A percentile compares a stretch with the other conserved stretches of the same genome.
phyloP scores from a whole-genome alignment of 768 basidiomycete species.

The Leccinum subtestaceum region DNA sequence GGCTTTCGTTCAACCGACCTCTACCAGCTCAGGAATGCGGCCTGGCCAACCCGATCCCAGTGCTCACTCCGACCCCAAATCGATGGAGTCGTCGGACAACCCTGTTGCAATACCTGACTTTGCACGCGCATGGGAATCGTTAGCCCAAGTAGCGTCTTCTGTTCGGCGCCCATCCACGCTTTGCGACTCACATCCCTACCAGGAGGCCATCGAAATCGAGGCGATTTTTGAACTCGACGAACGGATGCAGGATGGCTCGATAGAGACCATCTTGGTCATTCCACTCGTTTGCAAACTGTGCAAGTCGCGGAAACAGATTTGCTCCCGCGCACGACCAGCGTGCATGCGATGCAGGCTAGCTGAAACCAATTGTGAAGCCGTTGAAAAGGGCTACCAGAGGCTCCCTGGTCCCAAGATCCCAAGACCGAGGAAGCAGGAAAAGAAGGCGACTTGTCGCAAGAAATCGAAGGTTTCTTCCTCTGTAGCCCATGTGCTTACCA shows the following conservation, averaged over 20 bases:
- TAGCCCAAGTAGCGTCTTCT: constrained; percentile 4
- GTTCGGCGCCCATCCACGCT: constrained; percentile 27
- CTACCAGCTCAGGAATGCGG: constrained; percentile 8
- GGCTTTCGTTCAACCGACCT: background rate
- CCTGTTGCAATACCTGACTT: constrained; percentile 12
- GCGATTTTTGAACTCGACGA: constrained; percentile 30
- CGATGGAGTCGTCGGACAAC: background rate
- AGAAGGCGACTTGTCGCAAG: background rate
- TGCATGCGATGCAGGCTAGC: constrained; percentile 24
- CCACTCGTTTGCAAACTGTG: constrained; percentile 21
- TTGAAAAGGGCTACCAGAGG: constrained; percentile 16
- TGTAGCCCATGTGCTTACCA: background rate
- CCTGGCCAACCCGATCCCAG: background rate
- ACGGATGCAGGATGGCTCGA: constrained; percentile 5
- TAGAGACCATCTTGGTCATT: constrained; percentile 21
- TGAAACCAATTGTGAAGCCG: background rate
- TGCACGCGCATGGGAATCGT: constrained; percentile 21
- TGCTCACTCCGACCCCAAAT: background rate
- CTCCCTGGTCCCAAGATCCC: constrained; percentile 23
- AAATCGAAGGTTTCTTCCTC: background rate
- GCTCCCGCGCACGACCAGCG: constrained; percentile 26
- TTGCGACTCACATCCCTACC: constrained; percentile 19
- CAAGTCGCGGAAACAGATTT: constrained; percentile 7
- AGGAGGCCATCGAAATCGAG: constrained; percentile 16
- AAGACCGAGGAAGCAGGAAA: background rate